phyloP scores from a whole-genome alignment of 164 flowering plant species.

The Macadamia tetraphylla region DNA sequence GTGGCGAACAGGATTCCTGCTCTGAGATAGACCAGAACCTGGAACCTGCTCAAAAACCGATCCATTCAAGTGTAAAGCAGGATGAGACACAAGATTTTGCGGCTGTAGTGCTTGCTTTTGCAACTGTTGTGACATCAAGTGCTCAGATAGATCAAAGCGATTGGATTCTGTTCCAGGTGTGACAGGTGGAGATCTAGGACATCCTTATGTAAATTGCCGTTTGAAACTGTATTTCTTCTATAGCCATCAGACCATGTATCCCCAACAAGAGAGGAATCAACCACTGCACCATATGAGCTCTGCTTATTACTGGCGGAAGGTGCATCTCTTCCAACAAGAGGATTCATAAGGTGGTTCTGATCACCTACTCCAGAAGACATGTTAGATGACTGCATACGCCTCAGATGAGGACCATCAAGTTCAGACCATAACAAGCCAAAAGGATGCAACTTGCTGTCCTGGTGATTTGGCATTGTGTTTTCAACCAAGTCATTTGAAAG shows the following conservation, averaged over 20 bases:
- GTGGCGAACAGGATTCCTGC: constrained; percentile 32
- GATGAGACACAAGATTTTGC: constrained; percentile 34
- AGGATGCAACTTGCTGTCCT: constrained; percentile 59
- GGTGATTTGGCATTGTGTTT: constrained; percentile 22
- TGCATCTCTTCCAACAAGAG: constrained; percentile 28
- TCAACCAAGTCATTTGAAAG: constrained; percentile 29
- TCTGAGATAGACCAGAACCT: constrained; percentile 16
- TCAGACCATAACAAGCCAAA: constrained; percentile 82
- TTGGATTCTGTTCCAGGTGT: constrained; percentile 40
- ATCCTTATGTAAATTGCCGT: constrained; percentile 33
- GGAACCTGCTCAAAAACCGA: constrained; percentile 41
- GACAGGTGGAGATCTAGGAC: constrained; percentile 33
- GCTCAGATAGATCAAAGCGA: constrained; percentile 46
- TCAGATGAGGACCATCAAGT: constrained; percentile 42
- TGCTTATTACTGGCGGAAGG: constrained; percentile 15
- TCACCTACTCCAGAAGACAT: constrained; percentile 25
- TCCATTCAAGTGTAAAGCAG: constrained; percentile 31
- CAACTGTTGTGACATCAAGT: constrained; percentile 40
- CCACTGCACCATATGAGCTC: constrained; percentile 23
- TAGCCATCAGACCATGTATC: constrained; percentile 55
- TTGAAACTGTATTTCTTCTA: constrained; percentile 28
- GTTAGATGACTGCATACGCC: constrained; percentile 35
- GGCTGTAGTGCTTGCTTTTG: constrained; percentile 57
- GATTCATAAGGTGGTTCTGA: constrained; percentile 19
- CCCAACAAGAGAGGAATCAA: constrained; percentile 31